Percentiles rank a stretch among this genome's conserved stretches.
Evolutionary conservation across 768 basidiomycete species (phyloP).

Genomic region (Tricholoma bakamatsutake): DNA sequence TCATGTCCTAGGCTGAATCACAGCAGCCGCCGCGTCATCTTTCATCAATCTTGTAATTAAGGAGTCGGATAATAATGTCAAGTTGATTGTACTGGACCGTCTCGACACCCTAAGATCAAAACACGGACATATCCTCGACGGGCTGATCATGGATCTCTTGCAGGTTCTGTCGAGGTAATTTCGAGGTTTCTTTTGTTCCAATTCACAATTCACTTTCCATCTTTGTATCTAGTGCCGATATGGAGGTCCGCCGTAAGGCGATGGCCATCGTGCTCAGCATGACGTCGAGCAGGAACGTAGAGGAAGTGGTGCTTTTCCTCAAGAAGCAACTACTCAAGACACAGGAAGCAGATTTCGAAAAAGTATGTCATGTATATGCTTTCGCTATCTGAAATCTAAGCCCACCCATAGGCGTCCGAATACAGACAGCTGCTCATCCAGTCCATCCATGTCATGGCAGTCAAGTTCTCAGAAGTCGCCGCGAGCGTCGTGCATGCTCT

Average conservation of each 20-base stretch:
- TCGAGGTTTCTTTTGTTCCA: not conserved
- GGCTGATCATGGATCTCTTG: constrained; percentile 92
- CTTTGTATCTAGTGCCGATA: constrained; percentile 61
- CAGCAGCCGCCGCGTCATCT: constrained; percentile 76
- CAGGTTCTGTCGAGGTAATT: constrained; percentile 77
- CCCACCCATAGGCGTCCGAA: constrained; percentile 66
- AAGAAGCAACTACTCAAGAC: constrained; percentile 98
- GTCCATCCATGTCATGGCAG: constrained; percentile 92
- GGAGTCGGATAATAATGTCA: constrained; percentile 99
- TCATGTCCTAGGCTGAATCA: constrained; percentile 1
- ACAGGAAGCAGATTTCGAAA: constrained; percentile 88
- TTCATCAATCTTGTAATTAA: constrained; percentile 88
- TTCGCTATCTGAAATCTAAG: not conserved
- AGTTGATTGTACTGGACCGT: constrained; percentile 92
- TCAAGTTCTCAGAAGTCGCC: constrained; percentile 96
- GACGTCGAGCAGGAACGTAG: constrained; percentile 91
- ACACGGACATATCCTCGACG: constrained; percentile 86
- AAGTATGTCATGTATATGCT: constrained; percentile 40
- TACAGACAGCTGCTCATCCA: constrained; percentile 96
- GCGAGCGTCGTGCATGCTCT: constrained; percentile 90
- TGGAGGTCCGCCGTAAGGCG: constrained; percentile 94
- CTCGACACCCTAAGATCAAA: constrained; percentile 76
- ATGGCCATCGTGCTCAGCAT: constrained; percentile 86
- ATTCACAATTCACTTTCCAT: not conserved
- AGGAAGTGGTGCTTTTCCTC: constrained; percentile 92